A percentile compares a stretch with the other conserved stretches of the same genome.
These are phyloP conservation scores for Fragaria nilgerrensis DNA, from an alignment of 306 rosid species.

Conservation along the genomic window DNA sequence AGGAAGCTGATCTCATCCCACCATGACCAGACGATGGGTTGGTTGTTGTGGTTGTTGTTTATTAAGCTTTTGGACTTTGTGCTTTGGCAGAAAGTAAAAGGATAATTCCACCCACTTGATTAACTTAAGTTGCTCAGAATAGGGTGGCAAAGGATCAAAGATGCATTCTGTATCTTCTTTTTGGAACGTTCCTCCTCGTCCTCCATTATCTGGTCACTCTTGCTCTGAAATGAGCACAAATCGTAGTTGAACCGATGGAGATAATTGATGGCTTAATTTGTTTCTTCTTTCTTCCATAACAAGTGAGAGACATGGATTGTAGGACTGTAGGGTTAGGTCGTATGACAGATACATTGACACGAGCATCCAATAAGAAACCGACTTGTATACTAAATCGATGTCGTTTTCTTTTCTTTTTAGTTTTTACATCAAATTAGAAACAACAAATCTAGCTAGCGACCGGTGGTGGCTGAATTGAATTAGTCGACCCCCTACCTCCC, in stretches of 20 bases:
- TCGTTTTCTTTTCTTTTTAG: neutral
- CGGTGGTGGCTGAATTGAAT: neutral
- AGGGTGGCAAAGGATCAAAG: neutral
- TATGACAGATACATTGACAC: neutral
- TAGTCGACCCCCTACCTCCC: neutral
- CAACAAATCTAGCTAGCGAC: neutral
- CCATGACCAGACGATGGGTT: neutral
- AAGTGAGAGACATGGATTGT: neutral
- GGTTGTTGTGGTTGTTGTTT: neutral
- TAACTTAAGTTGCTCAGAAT: neutral
- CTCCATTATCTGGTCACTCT: neutral
- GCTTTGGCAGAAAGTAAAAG: neutral
- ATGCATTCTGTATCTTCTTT: neutral
- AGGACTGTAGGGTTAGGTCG: too few species aligned
- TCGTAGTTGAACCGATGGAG: neutral
- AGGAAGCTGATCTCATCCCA: constrained; percentile 4
- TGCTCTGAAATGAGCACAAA: neutral
- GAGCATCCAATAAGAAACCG: neutral
- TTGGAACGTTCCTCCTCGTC: neutral
- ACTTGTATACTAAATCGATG: neutral
- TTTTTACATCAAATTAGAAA: neutral
- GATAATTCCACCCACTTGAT: neutral
- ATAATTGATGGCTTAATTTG: neutral
- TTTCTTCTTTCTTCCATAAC: neutral
- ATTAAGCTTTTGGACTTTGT: constrained; percentile 17